Base-by-base conservation (phyloP, 1,284 basidiomycete genomes). In the Papiliotrema terrestris region DNA sequence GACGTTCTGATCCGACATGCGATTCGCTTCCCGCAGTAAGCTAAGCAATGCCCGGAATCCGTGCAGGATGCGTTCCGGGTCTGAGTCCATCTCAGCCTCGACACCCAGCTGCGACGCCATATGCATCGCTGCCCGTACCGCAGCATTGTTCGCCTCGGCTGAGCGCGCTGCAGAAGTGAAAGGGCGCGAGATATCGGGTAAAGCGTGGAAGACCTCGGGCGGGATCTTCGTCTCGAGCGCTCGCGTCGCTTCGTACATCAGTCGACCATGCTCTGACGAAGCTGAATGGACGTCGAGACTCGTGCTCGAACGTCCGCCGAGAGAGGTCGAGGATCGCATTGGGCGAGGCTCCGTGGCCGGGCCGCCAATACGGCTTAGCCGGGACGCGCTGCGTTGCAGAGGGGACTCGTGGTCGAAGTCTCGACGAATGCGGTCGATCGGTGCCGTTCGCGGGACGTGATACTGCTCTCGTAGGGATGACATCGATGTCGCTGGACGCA, bases 241-340 rank as follows among this genome's bases (percentile, higher is more conserved):
- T 8, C 64, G 61, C 46, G 61, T 67, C 8, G 73, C 71, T 45
- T 74, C 72, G 38, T 71, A 65, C 2, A 75, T 60, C 32, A 72
- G 60, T 45, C 67, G 61, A 3, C 71, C 69, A 55, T 73, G 73
- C 45, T 75, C 73, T 1, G 68, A 66, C 14, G 57, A 51, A 13
- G 59, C 42, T 15, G 51, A 11, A 8, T 52, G 38, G 14, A 63
- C 25, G 38, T 65, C 60, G 26, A 63, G 44, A 37, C 29, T 56
- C 4, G 57, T 52, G 13, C 51, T 53, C 8, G 57, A 57, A 19
- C 59, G 41, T 8, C 64, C 61, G 8, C 56, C 63, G 0, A 68
- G 55, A 11, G 58, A 60, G 1, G 67, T 67, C 20, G 51, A 56
- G 43, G 64, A 68, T 6, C 67, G 53, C 61, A 66, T 59, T 8